Conservation (phyloP, 2,329 filamentous ascomycete genomes). For the Colletotrichum tamarilloi region DNA sequence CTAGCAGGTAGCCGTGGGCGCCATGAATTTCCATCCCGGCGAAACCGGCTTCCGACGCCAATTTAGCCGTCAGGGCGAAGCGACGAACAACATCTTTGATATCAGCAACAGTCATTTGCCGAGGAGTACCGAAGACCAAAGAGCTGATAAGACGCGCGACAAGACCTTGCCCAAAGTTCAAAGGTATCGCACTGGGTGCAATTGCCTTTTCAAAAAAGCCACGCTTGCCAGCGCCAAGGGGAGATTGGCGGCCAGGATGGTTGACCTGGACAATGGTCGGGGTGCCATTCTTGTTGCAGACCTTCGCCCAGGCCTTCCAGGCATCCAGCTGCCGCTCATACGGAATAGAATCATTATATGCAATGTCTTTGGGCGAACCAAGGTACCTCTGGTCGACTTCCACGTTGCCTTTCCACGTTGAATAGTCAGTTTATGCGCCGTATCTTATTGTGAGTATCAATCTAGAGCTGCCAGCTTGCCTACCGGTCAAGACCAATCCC, state of each 20-base stretch:
- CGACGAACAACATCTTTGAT: conserved; percentile 63
- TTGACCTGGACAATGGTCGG: conserved; percentile 57
- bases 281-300: conserved; percentile 46
- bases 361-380: conserved; percentile 47
- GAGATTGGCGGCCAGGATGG: conserved; percentile 59
- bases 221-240: conserved; percentile 49
- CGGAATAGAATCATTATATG: conserved; percentile 45
- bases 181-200: conserved; percentile 55
- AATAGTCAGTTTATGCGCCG: not conserved
- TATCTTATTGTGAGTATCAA: too few species aligned
- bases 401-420: conserved; percentile 52
- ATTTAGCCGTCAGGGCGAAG: conserved; percentile 63
- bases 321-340: conserved; percentile 43
- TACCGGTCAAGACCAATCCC: conserved; percentile 62
- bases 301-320: conserved; percentile 52
- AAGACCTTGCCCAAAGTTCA: conserved; percentile 53
- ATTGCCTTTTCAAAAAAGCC: conserved; percentile 51
- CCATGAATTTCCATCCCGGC: conserved; percentile 58
- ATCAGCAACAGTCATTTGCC: conserved; percentile 65
- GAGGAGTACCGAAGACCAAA: conserved; percentile 63
- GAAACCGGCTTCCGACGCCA: conserved; percentile 58
- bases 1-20: conserved; percentile 68
- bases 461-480: not conserved
- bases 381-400: conserved; percentile 53
- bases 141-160: conserved; percentile 45